Evolutionary conservation across 2,329 filamentous ascomycete species (phyloP), one percentile per base, ranked within the genome.

Genomic region (Raffaelea arxii): DNA sequence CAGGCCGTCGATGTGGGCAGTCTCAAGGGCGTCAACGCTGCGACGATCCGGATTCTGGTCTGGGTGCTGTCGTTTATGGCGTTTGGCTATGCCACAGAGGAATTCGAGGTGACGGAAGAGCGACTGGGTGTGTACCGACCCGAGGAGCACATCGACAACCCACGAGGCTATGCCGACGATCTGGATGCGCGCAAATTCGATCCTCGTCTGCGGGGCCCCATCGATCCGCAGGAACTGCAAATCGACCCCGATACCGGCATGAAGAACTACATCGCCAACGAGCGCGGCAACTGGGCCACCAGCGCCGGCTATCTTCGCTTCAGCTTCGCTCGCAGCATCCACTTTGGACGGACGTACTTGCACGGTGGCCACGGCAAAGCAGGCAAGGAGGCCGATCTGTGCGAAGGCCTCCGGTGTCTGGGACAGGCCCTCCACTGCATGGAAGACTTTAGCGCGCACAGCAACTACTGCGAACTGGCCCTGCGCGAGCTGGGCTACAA

Each of bases 221-320:
- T 97, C 9, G 69, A 78, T 49, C 74, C 76, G 4, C 64, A 77
- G 36, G 86, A 92, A 59, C 77, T 86, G 19, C 80, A 86, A 49
- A 77, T 92, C 47, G 86, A 92, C 57, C 67, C 68, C 27, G 68
- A 75, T 6, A 92, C 86, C 1, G 90, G 90, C n/a, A 95, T 98
- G 91, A 98, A 97, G 66, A 97, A 97, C 62, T 98, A 98, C 64
- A 97, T 98, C 55, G 82, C 91, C 50, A 97, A 96, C 58, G 91
- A 97, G 62, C 71, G 68, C 14, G 87, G 89, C 4, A 76, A 78
- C 36, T 96, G 90, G 86, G 87, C 90, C 2, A 98, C 92, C 19
- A 95, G 89, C 52, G 71, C 86, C 7, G 90, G 86, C 35, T 96
- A 91, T 58, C 74, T 95, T 49, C 80, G 82, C 55, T 86, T 79